A percentile compares a stretch with the other conserved stretches of the same genome.
Conservation (phyloP, 2,329 filamentous ascomycete genomes). For the Talaromyces marneffei region DNA sequence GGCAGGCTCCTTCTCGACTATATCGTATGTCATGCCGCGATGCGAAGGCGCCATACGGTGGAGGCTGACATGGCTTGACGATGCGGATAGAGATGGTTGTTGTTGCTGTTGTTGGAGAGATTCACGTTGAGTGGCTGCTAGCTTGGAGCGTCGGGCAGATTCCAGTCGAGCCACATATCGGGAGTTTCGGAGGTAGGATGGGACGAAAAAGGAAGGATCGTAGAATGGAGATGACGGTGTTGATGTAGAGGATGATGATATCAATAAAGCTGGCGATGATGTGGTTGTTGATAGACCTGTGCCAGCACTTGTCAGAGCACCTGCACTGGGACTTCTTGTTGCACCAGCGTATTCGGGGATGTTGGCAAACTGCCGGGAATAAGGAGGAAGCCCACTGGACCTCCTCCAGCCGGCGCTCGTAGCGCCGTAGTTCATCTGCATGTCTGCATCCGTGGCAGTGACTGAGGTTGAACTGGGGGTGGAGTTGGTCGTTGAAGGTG, state of each 20-base stretch:
- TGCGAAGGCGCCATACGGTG: conserved; percentile 59
- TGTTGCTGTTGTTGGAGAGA: conserved; percentile 25
- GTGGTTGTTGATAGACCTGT: neutral
- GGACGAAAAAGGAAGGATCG: conserved; percentile 61
- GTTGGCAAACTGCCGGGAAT: conserved; percentile 44
- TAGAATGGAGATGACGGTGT: conserved; percentile 17
- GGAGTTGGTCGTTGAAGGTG: neutral
- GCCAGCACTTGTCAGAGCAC: neutral
- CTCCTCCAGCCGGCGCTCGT: conserved; percentile 41
- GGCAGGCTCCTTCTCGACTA: conserved; percentile 63
- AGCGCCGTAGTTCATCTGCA: conserved; percentile 42
- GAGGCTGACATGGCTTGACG: conserved; percentile 53
- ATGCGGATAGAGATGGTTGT: conserved; percentile 42
- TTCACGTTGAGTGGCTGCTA: conserved; percentile 47
- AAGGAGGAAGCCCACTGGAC: conserved; percentile 39
- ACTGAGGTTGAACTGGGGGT: conserved; percentile 26
- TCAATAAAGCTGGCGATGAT: neutral
- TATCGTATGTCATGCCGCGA: conserved; percentile 73
- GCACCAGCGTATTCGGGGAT: conserved; percentile 26
- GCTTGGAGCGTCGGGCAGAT: conserved; percentile 60
- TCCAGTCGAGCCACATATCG: conserved; percentile 72
- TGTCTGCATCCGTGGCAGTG: conserved; percentile 45
- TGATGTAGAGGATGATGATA: neutral
- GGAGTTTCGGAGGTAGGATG: conserved; percentile 74
- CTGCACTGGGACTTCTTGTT: conserved; percentile 1